A percentile compares a stretch with the other conserved stretches of the same genome.
Conservation (phyloP, 164 flowering plant species). For the Umbilicus rupestris region DNA sequence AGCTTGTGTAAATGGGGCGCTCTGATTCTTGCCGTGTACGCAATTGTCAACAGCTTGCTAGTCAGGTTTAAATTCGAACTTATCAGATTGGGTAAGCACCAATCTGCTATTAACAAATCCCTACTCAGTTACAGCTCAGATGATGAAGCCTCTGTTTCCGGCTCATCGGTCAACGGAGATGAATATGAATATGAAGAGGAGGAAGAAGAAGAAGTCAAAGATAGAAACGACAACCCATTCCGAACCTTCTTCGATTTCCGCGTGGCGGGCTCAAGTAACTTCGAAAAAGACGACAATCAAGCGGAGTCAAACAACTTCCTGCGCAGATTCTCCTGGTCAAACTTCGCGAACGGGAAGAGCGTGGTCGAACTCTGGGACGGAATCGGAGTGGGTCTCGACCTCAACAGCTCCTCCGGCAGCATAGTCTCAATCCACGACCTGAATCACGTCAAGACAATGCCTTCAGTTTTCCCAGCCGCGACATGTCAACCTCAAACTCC, state of each 20-base stretch:
- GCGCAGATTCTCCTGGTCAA: constrained; percentile 1
- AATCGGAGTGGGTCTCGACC: not conserved
- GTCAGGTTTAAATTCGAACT: not conserved
- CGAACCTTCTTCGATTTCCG: not conserved
- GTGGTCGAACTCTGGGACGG: constrained; percentile 9
- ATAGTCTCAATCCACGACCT: too few species aligned
- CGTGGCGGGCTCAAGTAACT: not conserved
- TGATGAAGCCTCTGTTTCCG: not conserved
- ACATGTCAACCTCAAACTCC: too few species aligned
- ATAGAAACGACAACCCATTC: not conserved
- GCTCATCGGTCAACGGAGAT: constrained; percentile 2
- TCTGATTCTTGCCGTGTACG: constrained; percentile 3
- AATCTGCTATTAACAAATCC: not conserved
- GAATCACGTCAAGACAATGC: too few species aligned
- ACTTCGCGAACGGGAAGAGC: constrained; percentile 3
- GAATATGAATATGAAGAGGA: not conserved
- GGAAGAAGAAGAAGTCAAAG: not conserved
- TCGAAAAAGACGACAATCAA: not conserved
- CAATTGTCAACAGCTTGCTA: constrained; percentile 4
- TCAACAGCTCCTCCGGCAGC: too few species aligned
- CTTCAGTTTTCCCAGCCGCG: too few species aligned
- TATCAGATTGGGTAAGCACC: not conserved
- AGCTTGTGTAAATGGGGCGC: constrained; percentile 10
- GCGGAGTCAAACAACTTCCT: too few species aligned
- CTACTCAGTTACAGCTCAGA: not conserved